Base-by-base conservation (phyloP, 2,329 filamentous ascomycete genomes). In the Colletotrichum limetticola region DNA sequence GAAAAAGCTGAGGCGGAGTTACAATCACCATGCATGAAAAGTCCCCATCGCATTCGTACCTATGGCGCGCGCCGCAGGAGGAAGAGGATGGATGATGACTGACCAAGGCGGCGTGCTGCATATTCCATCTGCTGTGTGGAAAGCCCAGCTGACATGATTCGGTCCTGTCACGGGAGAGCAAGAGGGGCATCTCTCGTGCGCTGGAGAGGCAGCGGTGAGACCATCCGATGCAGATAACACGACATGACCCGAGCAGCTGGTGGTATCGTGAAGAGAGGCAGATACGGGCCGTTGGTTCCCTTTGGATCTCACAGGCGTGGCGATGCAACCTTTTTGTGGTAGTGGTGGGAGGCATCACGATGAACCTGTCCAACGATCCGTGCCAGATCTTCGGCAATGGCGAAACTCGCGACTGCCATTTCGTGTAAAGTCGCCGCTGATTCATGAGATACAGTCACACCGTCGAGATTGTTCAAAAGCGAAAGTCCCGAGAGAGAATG, bases 171-270 rank as follows among this genome's bases (percentile, higher is more conserved):
- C 19, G n/a, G 42, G 42, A 14, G 55, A 37, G 56, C 52, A 28
- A 56, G 68, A 59, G 68, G 66, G 69, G 53, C 55, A 42, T 46
- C 16, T 12, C 22, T 49, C 52, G 42, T 24, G 42, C 42, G 42
- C 42, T 49, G 55, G 67, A 66, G 37, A 24, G 66, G 49, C 42
- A 22, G 71, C 71, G 66, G 66, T 66, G 67, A 71, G 66, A 65
- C 46, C 24, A 28, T 56, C 30, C 35, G 42, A 28, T 53, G 67
- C 42, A 62, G 28, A 28, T 61, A 70, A 52, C 58, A 9, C 49
- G 35, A n/a, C 35, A n/a, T 35, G 32, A 19, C 37, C 35, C 46
- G 24, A 19, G 24, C 19, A 26, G n/a, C 35, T 30, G 24, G 16
- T 46, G 63, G 58, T 19, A 59, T 66, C 26, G 35, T 22, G n/a